A percentile compares a stretch with the other conserved stretches of the same genome.
Evolutionary conservation across 345 rosid genomes (phyloP).

Genomic region (Citropsis articulata): DNA sequence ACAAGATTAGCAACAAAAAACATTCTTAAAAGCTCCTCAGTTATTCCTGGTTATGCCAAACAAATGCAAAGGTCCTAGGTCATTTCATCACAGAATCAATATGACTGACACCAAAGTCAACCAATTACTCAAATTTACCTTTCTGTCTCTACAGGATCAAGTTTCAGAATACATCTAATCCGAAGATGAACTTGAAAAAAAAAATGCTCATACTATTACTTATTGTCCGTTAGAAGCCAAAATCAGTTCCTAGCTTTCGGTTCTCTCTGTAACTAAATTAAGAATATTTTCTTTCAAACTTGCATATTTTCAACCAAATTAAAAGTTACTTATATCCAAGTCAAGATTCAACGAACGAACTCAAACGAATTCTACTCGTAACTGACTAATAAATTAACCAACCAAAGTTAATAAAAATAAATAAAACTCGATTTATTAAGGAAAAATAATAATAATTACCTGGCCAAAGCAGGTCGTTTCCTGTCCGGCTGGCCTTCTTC

Average conservation of each 20-base stretch:
- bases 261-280: background rate
- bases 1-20: background rate
- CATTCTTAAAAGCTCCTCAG: background rate
- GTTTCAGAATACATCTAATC: background rate
- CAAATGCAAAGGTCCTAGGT: background rate
- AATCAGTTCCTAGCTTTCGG: background rate
- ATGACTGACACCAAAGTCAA: background rate
- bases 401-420: background rate
- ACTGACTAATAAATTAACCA: background rate
- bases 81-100: background rate
- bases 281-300: background rate
- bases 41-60: background rate
- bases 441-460: conserved; percentile 30
- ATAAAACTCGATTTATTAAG: background rate
- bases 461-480: conserved; percentile 91
- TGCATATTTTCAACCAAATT: background rate
- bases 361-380: background rate
- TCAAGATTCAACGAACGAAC: conserved; percentile 1
- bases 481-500: conserved; percentile 70
- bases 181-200: background rate
- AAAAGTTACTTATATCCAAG: background rate
- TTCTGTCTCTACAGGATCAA: background rate
- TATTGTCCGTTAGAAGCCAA: background rate
- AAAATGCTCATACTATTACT: background rate
- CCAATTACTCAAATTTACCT: background rate